Base-by-base conservation (phyloP, 495 filamentous ascomycete genomes). In the Aspergillus homomorphus region DNA sequence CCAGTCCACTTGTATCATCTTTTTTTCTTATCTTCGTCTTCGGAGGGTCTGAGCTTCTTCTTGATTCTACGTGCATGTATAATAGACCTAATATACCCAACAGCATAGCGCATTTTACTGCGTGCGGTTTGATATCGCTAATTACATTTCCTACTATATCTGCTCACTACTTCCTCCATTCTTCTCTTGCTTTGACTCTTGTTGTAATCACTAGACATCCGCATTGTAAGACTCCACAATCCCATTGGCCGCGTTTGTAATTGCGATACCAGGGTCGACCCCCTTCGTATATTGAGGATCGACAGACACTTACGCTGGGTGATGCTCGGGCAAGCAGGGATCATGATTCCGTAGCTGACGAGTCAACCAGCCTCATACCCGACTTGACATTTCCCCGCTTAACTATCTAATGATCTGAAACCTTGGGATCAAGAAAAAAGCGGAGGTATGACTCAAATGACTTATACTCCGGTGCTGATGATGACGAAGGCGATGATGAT, bases 71-170 rank as follows among this genome's bases (percentile, higher is more conserved):
- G 66, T 38, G 69, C 68, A 67, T 77, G 72, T 77, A 75, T 64
- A 69, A 77, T 77, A 77, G 74, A 77, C 67, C 70, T 74, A 75
- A 73, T 75, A 77, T 77, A 77, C 74, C 74, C 71, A 66, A 64
- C 72, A 68, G 71, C 72, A 70, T 66, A 67, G 63, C 65, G 44
- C 62, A 59, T 66, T 68, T 53, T 65, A 38, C 33, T 53, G 60
- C 60, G 24, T 49, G 60, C 60, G 57, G 44, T 45, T 45, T 58
- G 55, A 54, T 14, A 53, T 38, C 51, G 23, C 50, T 44, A 57
- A 57, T 56, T 14, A 57, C 30, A 57, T 51, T 42, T n/a, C n/a
- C n/a, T 24, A 51, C 55, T n/a, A 49, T 57, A 44, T n/a, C 15
- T 48, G 26, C 20, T 43, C n/a, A 43, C 20, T 41, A 15, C 30